phyloP scores from a whole-genome alignment of 83 land plant genomes.

The Thuja plicata region DNA sequence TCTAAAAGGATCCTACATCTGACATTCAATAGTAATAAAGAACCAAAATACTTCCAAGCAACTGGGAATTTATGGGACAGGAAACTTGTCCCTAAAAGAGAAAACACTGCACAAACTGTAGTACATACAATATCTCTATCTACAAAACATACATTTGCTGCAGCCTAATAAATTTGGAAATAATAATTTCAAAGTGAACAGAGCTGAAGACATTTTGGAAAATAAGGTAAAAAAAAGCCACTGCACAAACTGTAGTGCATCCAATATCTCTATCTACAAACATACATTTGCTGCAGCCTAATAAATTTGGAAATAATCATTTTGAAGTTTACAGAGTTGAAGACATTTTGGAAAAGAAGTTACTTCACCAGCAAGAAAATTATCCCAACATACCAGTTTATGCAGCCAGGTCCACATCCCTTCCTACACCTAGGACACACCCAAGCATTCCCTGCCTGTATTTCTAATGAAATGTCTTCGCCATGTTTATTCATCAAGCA shows the following conservation, averaged over 20 bases:
- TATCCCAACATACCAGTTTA: slow-evolving; percentile 8
- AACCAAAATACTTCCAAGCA: not conserved
- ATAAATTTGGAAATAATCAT: not conserved
- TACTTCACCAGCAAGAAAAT: not conserved
- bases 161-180: not conserved
- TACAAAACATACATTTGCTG: not conserved
- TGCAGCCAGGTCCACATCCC: slow-evolving; percentile 48
- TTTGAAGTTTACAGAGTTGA: not conserved
- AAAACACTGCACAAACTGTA: not conserved
- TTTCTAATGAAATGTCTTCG: slow-evolving; percentile 28
- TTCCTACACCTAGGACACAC: slow-evolving; percentile 47
- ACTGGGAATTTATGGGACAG: not conserved
- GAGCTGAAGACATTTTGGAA: not conserved
- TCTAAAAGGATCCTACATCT: not conserved
- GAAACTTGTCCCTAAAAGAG: not conserved
- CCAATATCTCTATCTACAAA: not conserved
- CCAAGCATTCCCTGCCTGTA: slow-evolving; percentile 29
- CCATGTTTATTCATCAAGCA: slow-evolving; percentile 42
- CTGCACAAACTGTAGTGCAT: not conserved
- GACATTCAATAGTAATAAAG: not conserved
- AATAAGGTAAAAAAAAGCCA: not conserved
- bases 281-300: not conserved
- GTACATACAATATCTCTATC: not conserved
- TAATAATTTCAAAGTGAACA: not conserved
- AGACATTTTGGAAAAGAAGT: not conserved